Base-by-base conservation (phyloP, 192 early-diverging fungal species). In the Bifiguratus adelaidae region DNA sequence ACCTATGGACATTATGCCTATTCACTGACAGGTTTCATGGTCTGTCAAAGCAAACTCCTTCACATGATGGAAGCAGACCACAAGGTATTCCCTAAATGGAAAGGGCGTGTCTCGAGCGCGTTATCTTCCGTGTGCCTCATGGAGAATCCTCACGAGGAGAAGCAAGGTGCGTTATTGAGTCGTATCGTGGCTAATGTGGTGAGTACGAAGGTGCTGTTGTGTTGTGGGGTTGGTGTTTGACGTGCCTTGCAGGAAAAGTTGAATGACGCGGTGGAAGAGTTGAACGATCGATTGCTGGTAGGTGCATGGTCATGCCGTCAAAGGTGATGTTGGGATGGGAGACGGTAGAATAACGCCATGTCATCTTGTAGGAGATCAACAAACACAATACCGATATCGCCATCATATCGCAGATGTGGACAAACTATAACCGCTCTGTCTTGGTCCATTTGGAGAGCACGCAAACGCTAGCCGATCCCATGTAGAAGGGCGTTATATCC, bases 141-240 rank as follows among this genome's bases (percentile, higher is more conserved):
- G 61, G 61, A 63, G 32, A 63, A 67, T 42, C 65, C 65, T 21
- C 56, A 67, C 24, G 65, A 67, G 35, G 55, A 67, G 40, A 60
- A 63, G 30, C 66, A 68, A 41, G 56, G 47, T 36, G 49, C 49
- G 6, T 42, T 68, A 26, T 48, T 68, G 23, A 47, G 40, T 32
- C 44, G 66, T 42, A 65, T 68, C 27, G 53, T 64, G 7, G 30
- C 46, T 18, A 64, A 65, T 24, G 53, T 64, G 34, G 66, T 56
- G 49, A 53, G 57, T 54, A 30, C 4, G 6, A 24, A 41, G 3
- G 26, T 22, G 33, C 19, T 36, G n/a, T 12, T 5, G 3, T n/a
- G 23, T 9, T 26, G 22, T 0, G 4, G 5, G 18, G 18, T 16
- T 2, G 22, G 19, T 18, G 12, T 2, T 25, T 24, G 19, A 11